phyloP scores from a whole-genome alignment of 2,329 filamentous ascomycete species.

The Torrubiella hemipterigena region DNA sequence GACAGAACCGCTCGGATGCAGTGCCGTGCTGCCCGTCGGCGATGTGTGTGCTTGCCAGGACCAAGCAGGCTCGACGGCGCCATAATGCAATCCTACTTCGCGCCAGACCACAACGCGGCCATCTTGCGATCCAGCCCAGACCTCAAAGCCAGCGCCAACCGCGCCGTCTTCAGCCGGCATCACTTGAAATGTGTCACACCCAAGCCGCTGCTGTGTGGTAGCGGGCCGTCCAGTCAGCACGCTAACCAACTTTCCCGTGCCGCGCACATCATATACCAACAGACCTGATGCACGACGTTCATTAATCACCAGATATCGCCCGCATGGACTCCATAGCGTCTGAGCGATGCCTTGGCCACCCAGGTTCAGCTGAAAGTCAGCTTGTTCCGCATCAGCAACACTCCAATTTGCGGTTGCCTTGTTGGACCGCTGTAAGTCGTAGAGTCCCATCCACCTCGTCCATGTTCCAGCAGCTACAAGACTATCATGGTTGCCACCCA shows the following conservation, averaged over 20 bases:
- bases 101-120: conserved; percentile 49
- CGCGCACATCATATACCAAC: conserved; percentile 51
- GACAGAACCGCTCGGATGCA: conserved; percentile 44
- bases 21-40: conserved; percentile 34
- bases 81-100: conserved; percentile 34
- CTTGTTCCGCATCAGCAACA: conserved; percentile 41
- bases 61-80: conserved; percentile 33
- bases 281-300: conserved; percentile 44
- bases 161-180: conserved; percentile 14
- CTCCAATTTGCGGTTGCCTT: conserved; percentile 46
- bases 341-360: conserved; percentile 53
- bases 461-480: conserved; percentile 51
- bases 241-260: conserved; percentile 43
- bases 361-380: conserved; percentile 22
- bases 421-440: conserved; percentile 44
- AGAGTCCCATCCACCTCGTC: conserved; percentile 50
- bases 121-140: conserved; percentile 47
- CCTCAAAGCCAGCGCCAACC: conserved; percentile 38
- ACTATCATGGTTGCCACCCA: conserved; percentile 16
- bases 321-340: conserved; percentile 49
- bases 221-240: conserved; percentile 37
- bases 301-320: conserved; percentile 49
- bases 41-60: conserved; percentile 34
- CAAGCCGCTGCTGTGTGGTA: conserved; percentile 42
- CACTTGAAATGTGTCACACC: conserved; percentile 42